Conservation (phyloP, 495 filamentous ascomycete species). For the Endocarpon pusillum region DNA sequence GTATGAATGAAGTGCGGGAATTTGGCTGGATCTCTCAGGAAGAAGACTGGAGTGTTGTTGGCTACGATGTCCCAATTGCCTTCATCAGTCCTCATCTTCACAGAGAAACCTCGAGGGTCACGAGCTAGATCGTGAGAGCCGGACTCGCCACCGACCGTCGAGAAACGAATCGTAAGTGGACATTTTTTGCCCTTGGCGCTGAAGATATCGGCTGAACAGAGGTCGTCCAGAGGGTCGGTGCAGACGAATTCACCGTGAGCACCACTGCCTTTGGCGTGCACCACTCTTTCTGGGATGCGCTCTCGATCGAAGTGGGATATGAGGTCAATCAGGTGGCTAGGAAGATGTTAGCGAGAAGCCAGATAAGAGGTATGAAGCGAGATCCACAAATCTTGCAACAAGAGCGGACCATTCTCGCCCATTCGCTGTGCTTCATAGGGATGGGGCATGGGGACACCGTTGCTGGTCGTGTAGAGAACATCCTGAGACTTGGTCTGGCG, state of each 20-base stretch:
- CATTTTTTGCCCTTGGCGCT: slow-evolving; percentile 51
- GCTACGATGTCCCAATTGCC: slow-evolving; percentile 66
- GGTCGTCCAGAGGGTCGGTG: slow-evolving; percentile 44
- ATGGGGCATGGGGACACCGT: slow-evolving; percentile 33
- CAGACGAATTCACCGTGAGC: slow-evolving; percentile 64
- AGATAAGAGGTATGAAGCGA: too few relatives aligned
- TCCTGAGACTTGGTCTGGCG: slow-evolving; percentile 26
- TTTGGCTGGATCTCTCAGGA: slow-evolving; percentile 62
- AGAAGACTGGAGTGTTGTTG: slow-evolving; percentile 64
- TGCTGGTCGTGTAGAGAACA: slow-evolving; percentile 31
- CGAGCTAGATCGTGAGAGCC: slow-evolving; percentile 53
- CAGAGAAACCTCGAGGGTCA: slow-evolving; percentile 52
- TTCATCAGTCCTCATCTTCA: slow-evolving; percentile 71
- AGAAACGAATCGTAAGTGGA: slow-evolving; percentile 45
- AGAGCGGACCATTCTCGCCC: slow-evolving; percentile 39
- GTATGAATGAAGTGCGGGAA: slow-evolving; percentile 65
- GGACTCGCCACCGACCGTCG: slow-evolving; percentile 52
- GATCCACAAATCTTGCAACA: slow-evolving; percentile 48
- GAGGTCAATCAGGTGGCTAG: slow-evolving; percentile 44
- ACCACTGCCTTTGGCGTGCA: slow-evolving; percentile 67
- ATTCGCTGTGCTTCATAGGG: slow-evolving; percentile 32
- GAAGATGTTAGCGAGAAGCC: too few relatives aligned
- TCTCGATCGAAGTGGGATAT: slow-evolving; percentile 55
- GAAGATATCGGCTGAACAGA: slow-evolving; percentile 42
- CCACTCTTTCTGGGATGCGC: slow-evolving; percentile 54